Evolutionary conservation across 805 yeast genomes (phyloP).

Genomic region (Phaffomyces opuntiae): DNA sequence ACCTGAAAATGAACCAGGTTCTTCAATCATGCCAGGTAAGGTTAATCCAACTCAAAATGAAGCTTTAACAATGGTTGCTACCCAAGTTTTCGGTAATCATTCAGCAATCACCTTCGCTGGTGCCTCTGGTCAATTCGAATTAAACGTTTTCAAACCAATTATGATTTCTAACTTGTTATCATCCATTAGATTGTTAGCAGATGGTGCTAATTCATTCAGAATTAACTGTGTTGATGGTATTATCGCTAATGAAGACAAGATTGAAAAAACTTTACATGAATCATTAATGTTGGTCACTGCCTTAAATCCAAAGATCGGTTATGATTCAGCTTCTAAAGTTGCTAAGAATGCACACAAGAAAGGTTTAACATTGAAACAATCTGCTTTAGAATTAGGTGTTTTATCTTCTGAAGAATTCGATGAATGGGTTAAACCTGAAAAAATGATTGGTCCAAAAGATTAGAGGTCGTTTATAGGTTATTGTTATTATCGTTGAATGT

Average conservation of each 20-base stretch:
- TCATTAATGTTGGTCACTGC: constrained; percentile 98
- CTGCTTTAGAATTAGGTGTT: constrained; percentile 87
- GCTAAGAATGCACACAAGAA: constrained; percentile 99
- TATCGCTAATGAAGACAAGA: constrained; percentile 79
- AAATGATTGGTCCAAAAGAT: constrained; percentile 89
- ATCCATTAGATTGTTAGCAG: constrained; percentile 83
- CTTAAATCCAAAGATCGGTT: constrained; percentile 97
- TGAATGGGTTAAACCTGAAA: constrained; percentile 95
- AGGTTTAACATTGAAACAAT: constrained; percentile 90
- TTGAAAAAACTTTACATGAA: constrained; percentile 82
- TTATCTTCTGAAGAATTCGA: constrained; percentile 83
- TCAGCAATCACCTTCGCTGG: constrained; percentile 94
- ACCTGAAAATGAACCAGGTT: constrained; percentile 99
- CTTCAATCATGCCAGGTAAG: constrained; percentile 99
- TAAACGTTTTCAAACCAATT: constrained; percentile 96
- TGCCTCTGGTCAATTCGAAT: constrained; percentile 97
- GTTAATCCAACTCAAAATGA: constrained; percentile 99
- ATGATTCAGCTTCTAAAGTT: constrained; percentile 94
- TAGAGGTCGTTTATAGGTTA: neutral
- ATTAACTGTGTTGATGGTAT: constrained; percentile 93
- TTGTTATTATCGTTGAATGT: neutral
- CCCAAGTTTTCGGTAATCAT: constrained; percentile 97
- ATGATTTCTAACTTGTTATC: constrained; percentile 85
- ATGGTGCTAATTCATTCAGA: constrained; percentile 87
- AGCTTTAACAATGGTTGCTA: constrained; percentile 96